Conservation (phyloP, 495 filamentous ascomycete species). For the Barbatosphaeria neglecta region DNA sequence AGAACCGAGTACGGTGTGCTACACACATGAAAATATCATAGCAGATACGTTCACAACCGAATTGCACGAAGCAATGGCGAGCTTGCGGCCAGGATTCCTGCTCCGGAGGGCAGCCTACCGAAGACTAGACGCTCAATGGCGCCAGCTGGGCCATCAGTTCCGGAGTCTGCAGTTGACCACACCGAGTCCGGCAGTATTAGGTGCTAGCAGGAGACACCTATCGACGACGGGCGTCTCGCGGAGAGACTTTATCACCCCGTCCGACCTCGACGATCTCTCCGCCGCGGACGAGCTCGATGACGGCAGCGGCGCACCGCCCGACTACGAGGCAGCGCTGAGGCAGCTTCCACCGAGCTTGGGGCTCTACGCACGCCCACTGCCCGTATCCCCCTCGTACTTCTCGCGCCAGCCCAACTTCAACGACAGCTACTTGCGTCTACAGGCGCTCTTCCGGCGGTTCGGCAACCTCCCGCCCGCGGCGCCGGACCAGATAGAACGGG, state of each 20-base stretch:
- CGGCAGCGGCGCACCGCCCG: conserved; percentile 6
- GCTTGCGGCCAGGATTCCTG: conserved; percentile 9
- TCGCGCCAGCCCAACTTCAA: conserved; percentile 73
- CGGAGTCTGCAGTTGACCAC: conserved; percentile 10
- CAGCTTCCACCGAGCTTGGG: conserved; percentile 1
- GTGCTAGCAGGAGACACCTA: conserved; percentile 5
- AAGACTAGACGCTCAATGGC: conserved; percentile 7
- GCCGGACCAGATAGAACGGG: conserved; percentile 52
- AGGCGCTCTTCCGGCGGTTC: conserved; percentile 57
- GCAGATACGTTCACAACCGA: not conserved
- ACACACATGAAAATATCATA: not conserved
- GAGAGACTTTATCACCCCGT: not conserved
- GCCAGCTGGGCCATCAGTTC: conserved; percentile 16
- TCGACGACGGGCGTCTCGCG: conserved; percentile 11
- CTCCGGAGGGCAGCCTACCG: conserved; percentile 14
- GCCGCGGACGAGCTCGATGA: not conserved
- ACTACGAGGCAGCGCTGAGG: conserved; percentile 4
- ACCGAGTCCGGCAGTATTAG: not conserved
- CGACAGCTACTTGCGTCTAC: conserved; percentile 67
- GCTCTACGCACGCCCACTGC: conserved; percentile 56
- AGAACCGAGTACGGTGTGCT: not conserved
- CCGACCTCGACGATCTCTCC: conserved; percentile 19
- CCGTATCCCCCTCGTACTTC: conserved; percentile 86
- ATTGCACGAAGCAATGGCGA: conserved; percentile 18
- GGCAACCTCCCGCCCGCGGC: conserved; percentile 56